Evolutionary conservation across 305 asterid genomes (phyloP).

Genomic region (Euphrasia arctica): DNA sequence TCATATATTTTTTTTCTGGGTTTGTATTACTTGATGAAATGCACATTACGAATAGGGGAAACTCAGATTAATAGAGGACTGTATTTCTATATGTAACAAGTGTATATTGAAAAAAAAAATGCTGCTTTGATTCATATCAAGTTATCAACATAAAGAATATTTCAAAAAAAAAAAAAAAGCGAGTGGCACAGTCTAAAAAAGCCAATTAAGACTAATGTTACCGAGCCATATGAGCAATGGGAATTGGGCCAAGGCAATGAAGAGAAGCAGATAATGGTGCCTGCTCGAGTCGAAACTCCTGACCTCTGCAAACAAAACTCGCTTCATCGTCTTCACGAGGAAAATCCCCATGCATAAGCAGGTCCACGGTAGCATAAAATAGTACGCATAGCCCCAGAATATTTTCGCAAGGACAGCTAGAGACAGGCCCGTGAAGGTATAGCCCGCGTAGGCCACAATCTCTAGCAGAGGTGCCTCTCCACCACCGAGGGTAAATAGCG

Average conservation of each 20-base stretch:
- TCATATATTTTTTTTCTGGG: not conserved
- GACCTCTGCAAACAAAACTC: constrained; percentile 65
- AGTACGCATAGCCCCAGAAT: constrained; percentile 50
- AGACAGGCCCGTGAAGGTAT: constrained; percentile 55
- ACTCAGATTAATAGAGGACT: constrained; percentile 46
- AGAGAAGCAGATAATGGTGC: constrained; percentile 58
- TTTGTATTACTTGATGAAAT: not conserved
- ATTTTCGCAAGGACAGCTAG: constrained; percentile 54
- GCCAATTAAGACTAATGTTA: constrained; percentile 55
- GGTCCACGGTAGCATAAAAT: constrained; percentile 61
- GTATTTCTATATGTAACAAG: constrained; percentile 39
- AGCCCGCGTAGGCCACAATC: constrained; percentile 64
- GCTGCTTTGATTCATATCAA: not conserved
- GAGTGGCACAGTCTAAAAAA: constrained; percentile 29
- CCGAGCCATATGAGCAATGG: constrained; percentile 65
- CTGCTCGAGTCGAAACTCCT: constrained; percentile 53
- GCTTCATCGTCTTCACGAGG: constrained; percentile 69
- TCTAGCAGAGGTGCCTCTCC: constrained; percentile 73
- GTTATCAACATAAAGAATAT: not conserved
- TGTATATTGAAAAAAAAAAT: constrained; percentile 11
- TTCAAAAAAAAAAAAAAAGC: not conserved
- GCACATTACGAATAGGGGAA: constrained; percentile 40
- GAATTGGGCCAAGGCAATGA: constrained; percentile 61
- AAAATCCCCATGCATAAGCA: constrained; percentile 66
- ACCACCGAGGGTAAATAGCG: constrained; percentile 53